Percentiles rank a stretch among this genome's conserved stretches.
Evolutionary conservation across 1,284 basidiomycete species (phyloP).

Genomic region (Heliocybe sulcata): DNA sequence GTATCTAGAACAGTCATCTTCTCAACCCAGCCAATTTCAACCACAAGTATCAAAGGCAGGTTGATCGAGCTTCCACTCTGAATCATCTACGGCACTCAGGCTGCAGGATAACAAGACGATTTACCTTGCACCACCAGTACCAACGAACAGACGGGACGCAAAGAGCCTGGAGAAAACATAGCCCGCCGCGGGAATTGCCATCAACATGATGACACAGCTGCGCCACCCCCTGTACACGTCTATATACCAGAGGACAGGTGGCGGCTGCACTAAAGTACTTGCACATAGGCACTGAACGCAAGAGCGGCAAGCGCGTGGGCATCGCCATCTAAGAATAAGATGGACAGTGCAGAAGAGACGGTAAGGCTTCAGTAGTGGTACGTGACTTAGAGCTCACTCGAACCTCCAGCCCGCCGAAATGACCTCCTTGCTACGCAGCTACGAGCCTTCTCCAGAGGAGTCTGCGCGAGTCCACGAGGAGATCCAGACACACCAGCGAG

Average conservation of each 20-base stretch:
- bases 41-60: constrained; percentile 28
- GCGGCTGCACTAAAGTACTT: too few species aligned
- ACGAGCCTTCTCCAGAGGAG: constrained; percentile 16
- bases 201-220: background rate
- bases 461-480: constrained; percentile 19
- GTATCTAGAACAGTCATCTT: constrained; percentile 87
- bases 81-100: constrained; percentile 52
- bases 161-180: background rate
- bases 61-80: constrained; percentile 83
- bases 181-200: background rate
- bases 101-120: background rate
- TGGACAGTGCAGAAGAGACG: too few species aligned
- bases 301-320: too few species aligned
- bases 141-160: background rate
- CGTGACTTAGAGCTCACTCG: background rate
- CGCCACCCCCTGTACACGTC: background rate
- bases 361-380: too few species aligned
- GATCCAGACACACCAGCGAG: constrained; percentile 32
- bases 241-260: background rate
- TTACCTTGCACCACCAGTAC: constrained; percentile 7
- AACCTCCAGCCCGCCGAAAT: background rate
- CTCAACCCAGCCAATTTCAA: constrained; percentile 44
- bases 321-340: too few species aligned
- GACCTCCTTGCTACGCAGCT: background rate
- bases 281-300: too few species aligned